phyloP scores from a whole-genome alignment of 2,329 filamentous ascomycete species.

The Exserohilum turcica region DNA sequence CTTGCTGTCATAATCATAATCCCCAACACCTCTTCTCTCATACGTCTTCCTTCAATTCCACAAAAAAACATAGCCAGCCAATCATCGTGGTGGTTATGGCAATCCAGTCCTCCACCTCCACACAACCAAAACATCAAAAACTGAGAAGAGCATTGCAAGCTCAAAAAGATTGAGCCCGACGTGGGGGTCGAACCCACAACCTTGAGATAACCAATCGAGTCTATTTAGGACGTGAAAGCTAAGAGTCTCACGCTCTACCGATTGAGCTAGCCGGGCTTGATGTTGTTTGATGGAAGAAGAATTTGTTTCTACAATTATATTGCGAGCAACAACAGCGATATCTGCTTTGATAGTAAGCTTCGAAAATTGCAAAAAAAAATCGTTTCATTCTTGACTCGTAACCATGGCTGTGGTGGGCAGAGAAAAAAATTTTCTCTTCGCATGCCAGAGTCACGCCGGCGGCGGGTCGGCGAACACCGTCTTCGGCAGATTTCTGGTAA shows the following conservation, averaged over 20 bases:
- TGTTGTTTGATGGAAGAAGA: slow-evolving; percentile 3
- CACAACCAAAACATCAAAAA: not conserved
- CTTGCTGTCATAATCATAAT: no score
- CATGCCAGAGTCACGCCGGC: slow-evolving; percentile 4
- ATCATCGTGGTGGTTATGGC: not conserved
- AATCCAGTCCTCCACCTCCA: not conserved
- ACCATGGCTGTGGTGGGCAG: not conserved
- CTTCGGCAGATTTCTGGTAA: not conserved
- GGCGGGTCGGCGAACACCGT: slow-evolving; percentile 7
- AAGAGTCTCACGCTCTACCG: slow-evolving; percentile 52
- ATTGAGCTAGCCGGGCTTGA: slow-evolving; percentile 34
- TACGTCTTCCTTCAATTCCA: not conserved
- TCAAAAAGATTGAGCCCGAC: slow-evolving; percentile 14
- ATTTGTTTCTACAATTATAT: not conserved
- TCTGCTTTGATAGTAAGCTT: no score
- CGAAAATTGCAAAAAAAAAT: no score
- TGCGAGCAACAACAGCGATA: accelerated
- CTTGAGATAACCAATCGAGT: slow-evolving; percentile 21
- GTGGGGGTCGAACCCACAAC: slow-evolving; percentile 24
- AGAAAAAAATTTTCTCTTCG: slow-evolving; percentile 8
- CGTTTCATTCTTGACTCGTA: no score
- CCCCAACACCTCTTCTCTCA: no score
- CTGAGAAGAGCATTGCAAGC: not conserved
- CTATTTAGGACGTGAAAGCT: slow-evolving; percentile 20
- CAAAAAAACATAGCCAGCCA: not conserved